Evolutionary conservation across 441 rosid species (phyloP).

Genomic region (Populus hybrid): DNA sequence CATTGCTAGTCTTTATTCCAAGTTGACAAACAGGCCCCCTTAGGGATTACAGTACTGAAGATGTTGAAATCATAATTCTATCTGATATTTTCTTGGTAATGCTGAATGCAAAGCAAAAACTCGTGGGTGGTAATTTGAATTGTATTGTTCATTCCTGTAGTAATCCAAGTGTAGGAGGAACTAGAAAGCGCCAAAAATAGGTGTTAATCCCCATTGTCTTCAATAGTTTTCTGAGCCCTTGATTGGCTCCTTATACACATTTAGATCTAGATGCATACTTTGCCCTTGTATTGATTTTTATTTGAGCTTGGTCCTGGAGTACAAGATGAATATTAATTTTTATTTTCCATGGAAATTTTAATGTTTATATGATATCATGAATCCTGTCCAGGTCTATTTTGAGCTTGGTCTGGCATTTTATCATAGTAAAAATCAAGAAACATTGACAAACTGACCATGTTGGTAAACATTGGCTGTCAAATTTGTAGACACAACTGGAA

Average conservation of each 20-base stretch:
- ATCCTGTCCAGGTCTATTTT: not conserved
- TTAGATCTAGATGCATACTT: not conserved
- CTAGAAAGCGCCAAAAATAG: not conserved
- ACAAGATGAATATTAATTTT: not conserved
- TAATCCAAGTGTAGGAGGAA: not conserved
- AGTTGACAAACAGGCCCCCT: not conserved
- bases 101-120: not conserved
- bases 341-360: no score
- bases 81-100: not conserved
- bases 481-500: slow-evolving; percentile 46
- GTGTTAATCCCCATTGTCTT: not conserved
- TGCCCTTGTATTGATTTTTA: not conserved
- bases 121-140: not conserved
- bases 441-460: slow-evolving; percentile 17
- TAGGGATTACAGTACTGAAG: not conserved
- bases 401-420: slow-evolving; percentile 2
- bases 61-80: not conserved
- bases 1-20: not conserved
- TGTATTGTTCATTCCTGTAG: not conserved
- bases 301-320: not conserved
- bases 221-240: not conserved
- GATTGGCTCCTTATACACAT: not conserved
- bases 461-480: slow-evolving; percentile 24
- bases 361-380: not conserved
- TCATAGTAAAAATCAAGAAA: slow-evolving; percentile 9